Conservation (phyloP, 257 asterid species). For the Voacanga thouarsii region DNA sequence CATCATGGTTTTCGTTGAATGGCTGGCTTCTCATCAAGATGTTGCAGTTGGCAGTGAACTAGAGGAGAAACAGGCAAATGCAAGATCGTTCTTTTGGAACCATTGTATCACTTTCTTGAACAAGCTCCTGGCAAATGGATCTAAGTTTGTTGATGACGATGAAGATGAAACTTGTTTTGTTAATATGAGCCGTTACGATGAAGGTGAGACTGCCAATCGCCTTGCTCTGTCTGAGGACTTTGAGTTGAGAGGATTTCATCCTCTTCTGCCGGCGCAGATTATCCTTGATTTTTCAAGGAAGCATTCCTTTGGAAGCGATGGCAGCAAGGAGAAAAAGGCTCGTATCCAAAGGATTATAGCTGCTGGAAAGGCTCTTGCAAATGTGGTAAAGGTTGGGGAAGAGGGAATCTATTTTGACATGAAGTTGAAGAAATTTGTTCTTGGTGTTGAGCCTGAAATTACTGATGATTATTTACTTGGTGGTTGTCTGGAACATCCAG, state of each 20-base stretch:
- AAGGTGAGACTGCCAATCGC: slow-evolving; percentile 71
- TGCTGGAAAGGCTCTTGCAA: slow-evolving; percentile 90
- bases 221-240: slow-evolving; percentile 90
- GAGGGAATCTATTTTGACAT: slow-evolving; percentile 62
- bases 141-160: slow-evolving; percentile 44
- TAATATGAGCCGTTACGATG: slow-evolving; percentile 83
- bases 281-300: slow-evolving; percentile 89
- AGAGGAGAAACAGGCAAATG: slow-evolving; percentile 70
- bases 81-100: slow-evolving; percentile 77
- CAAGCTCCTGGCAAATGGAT: slow-evolving; percentile 65
- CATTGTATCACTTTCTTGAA: slow-evolving; percentile 58
- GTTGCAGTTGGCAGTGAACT: slow-evolving; percentile 63
- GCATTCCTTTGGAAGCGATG: slow-evolving; percentile 55
- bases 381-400: slow-evolving; percentile 52
- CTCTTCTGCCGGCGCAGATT: slow-evolving; percentile 80
- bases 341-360: slow-evolving; percentile 81
- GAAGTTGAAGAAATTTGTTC: slow-evolving; percentile 55
- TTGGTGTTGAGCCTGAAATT: slow-evolving; percentile 63
- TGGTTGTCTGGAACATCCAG: slow-evolving; percentile 34
- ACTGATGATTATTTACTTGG: slow-evolving; percentile 45
- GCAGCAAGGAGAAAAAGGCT: slow-evolving; percentile 53
- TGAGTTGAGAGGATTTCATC: slow-evolving; percentile 86
- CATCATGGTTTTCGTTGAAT: slow-evolving; percentile 81
- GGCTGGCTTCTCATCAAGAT: slow-evolving; percentile 87
- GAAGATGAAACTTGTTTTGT: slow-evolving; percentile 81